These are phyloP conservation scores for Herpotrichia juniperi DNA, from an alignment of 2,329 filamentous ascomycete genomes.

Conservation along the genomic window DNA sequence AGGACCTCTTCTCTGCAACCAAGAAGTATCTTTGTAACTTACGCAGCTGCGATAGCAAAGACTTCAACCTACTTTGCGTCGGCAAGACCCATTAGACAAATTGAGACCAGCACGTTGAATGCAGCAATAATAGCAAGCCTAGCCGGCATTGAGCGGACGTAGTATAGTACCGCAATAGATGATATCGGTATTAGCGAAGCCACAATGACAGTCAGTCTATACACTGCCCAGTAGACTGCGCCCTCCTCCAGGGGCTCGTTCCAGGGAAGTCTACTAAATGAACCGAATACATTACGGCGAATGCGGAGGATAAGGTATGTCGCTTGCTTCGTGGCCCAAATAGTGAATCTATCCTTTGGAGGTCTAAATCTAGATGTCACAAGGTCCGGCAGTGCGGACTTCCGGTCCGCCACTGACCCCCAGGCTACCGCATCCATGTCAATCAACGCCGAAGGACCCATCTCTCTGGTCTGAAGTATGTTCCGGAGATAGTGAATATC, in stretches of 20 bases:
- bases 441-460: neutral
- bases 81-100: slow-evolving; percentile 24
- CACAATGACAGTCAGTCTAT: slow-evolving; percentile 22
- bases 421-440: no score
- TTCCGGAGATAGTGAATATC: slow-evolving; percentile 22
- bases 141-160: slow-evolving; percentile 14
- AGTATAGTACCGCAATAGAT: slow-evolving; percentile 20
- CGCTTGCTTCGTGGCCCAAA: neutral
- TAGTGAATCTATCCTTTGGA: neutral
- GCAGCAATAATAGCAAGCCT: slow-evolving; percentile 22
- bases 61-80: slow-evolving; percentile 28
- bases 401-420: no score
- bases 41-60: slow-evolving; percentile 34
- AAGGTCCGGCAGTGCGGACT: neutral
- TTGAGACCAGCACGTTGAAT: slow-evolving; percentile 28
- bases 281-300: slow-evolving; percentile 11
- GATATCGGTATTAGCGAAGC: slow-evolving; percentile 28
- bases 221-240: slow-evolving; percentile 17
- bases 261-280: slow-evolving; percentile 13
- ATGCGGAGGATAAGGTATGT: slow-evolving; percentile 24
- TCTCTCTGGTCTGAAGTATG: slow-evolving; percentile 10
- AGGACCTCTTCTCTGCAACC: neutral
- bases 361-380: neutral
- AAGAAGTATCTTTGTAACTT: slow-evolving; percentile 10
- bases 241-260: slow-evolving; percentile 17